Percentiles rank a stretch among this genome's conserved stretches.
phyloP scores from a whole-genome alignment of 2,329 filamentous ascomycete genomes.

The Simplicillium aogashimaense region DNA sequence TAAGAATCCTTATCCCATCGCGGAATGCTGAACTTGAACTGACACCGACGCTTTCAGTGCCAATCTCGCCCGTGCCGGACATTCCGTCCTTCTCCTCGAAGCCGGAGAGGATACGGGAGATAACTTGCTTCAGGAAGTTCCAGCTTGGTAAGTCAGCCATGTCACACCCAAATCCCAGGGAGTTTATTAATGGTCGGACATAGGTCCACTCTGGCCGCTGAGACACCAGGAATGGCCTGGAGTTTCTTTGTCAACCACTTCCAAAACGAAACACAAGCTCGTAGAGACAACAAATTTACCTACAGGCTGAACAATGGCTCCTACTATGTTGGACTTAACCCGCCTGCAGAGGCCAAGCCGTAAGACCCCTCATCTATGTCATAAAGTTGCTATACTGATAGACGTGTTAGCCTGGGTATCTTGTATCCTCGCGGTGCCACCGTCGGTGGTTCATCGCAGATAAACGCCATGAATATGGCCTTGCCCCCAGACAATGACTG shows the following conservation, averaged over 20 bases:
- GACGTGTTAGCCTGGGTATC: slow-evolving; percentile 8
- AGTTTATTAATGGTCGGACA: neutral
- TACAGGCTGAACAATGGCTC: slow-evolving; percentile 11
- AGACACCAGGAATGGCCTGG: slow-evolving; percentile 27
- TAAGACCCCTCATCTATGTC: slow-evolving; percentile 7
- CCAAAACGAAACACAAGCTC: slow-evolving; percentile 13
- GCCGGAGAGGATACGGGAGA: slow-evolving; percentile 42
- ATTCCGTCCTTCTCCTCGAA: slow-evolving; percentile 46
- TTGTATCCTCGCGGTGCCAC: slow-evolving; percentile 13
- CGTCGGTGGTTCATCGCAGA: slow-evolving; percentile 12
- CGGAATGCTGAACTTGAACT: too few relatives aligned
- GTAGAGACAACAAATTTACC: slow-evolving; percentile 11
- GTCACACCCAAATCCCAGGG: neutral
- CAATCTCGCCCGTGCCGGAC: slow-evolving; percentile 42
- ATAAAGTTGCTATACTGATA: neutral
- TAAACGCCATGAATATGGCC: slow-evolving; percentile 21
- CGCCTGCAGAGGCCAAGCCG: slow-evolving; percentile 17
- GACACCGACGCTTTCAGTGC: slow-evolving; percentile 16
- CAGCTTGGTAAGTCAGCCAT: slow-evolving; percentile 6
- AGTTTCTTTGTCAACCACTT: slow-evolving; percentile 54
- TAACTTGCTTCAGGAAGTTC: slow-evolving; percentile 7
- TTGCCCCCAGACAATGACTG: slow-evolving; percentile 26
- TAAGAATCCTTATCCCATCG: too few relatives aligned
- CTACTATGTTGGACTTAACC: slow-evolving; percentile 14
- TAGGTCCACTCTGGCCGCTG: slow-evolving; percentile 6